Conservation (phyloP, 1,139 yeast species). For the Nakaseomyces kungkrabaensis region DNA sequence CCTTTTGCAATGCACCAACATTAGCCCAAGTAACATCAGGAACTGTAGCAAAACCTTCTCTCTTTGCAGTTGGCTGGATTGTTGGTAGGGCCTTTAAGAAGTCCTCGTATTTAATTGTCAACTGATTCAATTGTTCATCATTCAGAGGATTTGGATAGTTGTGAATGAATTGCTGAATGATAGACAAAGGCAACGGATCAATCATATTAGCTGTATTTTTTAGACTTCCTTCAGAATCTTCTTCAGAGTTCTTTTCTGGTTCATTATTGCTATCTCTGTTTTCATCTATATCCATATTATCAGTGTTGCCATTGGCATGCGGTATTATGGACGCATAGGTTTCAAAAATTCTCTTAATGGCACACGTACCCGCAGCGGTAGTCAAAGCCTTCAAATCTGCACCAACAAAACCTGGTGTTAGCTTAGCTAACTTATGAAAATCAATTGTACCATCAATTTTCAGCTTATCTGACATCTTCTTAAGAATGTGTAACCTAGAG, state of each 20-base stretch:
- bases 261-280: slow-evolving; percentile 1
- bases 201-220: slow-evolving; percentile 28
- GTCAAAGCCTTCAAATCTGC: slow-evolving; percentile 92
- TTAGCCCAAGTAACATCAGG: slow-evolving; percentile 96
- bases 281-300: slow-evolving; percentile 38
- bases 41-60: slow-evolving; percentile 98
- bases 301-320: slow-evolving; percentile 5
- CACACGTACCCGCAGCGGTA: slow-evolving; percentile 91
- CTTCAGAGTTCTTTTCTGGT: slow-evolving; percentile 5
- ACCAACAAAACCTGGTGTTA: slow-evolving; percentile 97
- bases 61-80: slow-evolving; percentile 92
- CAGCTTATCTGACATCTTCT: slow-evolving; percentile 59
- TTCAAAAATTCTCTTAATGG: slow-evolving; percentile 78
- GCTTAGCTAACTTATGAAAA: slow-evolving; percentile 64
- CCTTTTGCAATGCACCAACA: slow-evolving; percentile 78
- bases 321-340: slow-evolving; percentile 26
- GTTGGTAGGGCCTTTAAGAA: slow-evolving; percentile 80
- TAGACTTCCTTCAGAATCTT: slow-evolving; percentile 10
- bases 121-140: slow-evolving; percentile 59
- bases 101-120: slow-evolving; percentile 69
- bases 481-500: slow-evolving; percentile 66
- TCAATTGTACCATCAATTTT: slow-evolving; percentile 66
- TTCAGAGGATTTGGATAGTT: slow-evolving; percentile 76
- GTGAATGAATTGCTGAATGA: slow-evolving; percentile 61
- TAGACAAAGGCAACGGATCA: slow-evolving; percentile 37